Base-by-base conservation (phyloP, 2,329 filamentous ascomycete species). In the Lecanicillium sp. region DNA sequence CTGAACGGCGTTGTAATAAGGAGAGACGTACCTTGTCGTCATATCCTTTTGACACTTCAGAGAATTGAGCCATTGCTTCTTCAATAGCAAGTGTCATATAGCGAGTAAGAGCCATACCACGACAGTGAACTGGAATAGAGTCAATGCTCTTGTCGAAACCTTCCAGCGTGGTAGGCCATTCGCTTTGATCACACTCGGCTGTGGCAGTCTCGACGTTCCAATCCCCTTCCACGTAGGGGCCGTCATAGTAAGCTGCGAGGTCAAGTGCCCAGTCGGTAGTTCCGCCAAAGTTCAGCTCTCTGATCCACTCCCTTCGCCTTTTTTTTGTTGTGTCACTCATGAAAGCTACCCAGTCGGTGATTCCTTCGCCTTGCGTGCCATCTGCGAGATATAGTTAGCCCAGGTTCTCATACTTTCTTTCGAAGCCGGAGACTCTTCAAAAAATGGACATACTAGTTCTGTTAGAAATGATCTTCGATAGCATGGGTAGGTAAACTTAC, bases 211-310 rank as follows among this genome's bases (percentile, higher is more conserved):
- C 14, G 8, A 35, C 19, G 32, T 35, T 15, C 12, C 32, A 5
- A 15, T 35, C 32, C 4, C 15, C 32, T 35, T 15, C 32, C 15
- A 15, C 17, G 36, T 21, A 27, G 10, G n/a, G 9, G 3, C 19
- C 29, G 9, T 35, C 23, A 23, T 12, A 26, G 27, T 44, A 53
- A n/a, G n/a, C n/a, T n/a, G n/a, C 42, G 6, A 63, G 49, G 5
- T 64, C 62, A 24, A 63, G 43, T 5, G 62, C 62, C 62, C 61
- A 64, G 37, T 64, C 60, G 5, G 58, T 52, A 3, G 55, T 59
- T 30, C 62, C 62, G 8, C 50, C 59, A 49, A 64, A 62, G 32
- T 61, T 60, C n/a, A 59, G 39, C 0, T 51, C 17, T n/a, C 58
- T 55, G 2, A 49, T 54, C 46, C 53, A 53, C 3, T 50, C 49